phyloP scores from a whole-genome alignment of 2,329 filamentous ascomycete species.

The Chrysosporium queenslandicum region DNA sequence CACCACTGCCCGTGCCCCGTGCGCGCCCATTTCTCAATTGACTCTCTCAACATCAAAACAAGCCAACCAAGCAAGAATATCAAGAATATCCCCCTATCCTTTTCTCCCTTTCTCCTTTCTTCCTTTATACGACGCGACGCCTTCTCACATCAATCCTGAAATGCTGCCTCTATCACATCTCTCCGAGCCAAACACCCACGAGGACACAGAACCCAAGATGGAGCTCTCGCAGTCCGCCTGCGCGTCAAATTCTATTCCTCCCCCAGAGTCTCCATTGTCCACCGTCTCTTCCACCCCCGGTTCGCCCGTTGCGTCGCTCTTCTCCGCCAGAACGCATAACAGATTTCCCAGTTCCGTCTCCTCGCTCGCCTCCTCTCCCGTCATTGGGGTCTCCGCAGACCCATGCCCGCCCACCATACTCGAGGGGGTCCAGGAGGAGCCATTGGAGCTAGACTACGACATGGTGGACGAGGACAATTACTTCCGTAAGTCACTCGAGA shows the following conservation, averaged over 20 bases:
- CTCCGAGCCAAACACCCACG: conserved; percentile 26
- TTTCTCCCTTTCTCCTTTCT: too few species aligned
- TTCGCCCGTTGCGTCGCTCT: conserved; percentile 34
- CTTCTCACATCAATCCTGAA: not conserved
- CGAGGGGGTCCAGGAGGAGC: conserved; percentile 77
- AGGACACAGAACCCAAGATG: conserved; percentile 24
- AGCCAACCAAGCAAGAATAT: not conserved
- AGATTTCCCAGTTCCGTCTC: conserved; percentile 59
- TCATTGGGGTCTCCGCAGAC: conserved; percentile 42
- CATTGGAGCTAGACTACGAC: conserved; percentile 53
- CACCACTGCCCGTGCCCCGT: not conserved
- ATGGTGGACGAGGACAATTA: conserved; percentile 51
- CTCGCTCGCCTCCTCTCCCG: conserved; percentile 56
- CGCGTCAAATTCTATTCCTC: conserved; percentile 17
- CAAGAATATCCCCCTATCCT: not conserved
- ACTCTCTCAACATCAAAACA: not conserved
- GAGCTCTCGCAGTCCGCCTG: conserved; percentile 17
- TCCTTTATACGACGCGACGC: not conserved
- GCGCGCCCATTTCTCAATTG: not conserved
- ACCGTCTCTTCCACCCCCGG: conserved; percentile 30
- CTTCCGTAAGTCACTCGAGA: conserved; percentile 68
- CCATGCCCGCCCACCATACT: conserved; percentile 53
- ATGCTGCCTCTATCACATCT: conserved; percentile 32
- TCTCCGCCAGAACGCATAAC: conserved; percentile 31
- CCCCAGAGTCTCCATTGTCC: conserved; percentile 28